Evolutionary conservation across 2,329 filamentous ascomycete species (phyloP).

Genomic region (Penicillium sp.): DNA sequence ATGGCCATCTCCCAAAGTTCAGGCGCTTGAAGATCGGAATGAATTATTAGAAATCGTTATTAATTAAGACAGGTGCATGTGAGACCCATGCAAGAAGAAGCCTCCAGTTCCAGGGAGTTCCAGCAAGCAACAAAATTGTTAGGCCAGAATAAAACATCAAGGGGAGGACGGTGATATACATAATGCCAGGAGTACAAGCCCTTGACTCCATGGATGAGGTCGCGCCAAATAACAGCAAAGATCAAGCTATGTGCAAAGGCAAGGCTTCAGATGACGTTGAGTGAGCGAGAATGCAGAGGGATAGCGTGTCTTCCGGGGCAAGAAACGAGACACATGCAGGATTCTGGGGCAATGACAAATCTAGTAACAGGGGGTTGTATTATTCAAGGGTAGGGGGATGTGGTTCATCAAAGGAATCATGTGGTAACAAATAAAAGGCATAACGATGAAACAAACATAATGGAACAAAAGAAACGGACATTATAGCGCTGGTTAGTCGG

Average conservation of each 20-base stretch:
- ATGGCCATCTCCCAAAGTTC: not conserved
- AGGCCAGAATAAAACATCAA: not conserved
- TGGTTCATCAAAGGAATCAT: constrained; percentile 8
- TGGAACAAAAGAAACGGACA: constrained; percentile 25
- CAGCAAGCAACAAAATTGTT: not conserved
- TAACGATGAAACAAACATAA: constrained; percentile 17
- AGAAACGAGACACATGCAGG: constrained; percentile 20
- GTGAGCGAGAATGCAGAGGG: constrained; percentile 19
- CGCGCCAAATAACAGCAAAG: constrained; percentile 19
- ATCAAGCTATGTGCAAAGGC: constrained; percentile 23
- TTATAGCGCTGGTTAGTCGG: constrained; percentile 10
- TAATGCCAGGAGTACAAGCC: constrained; percentile 19
- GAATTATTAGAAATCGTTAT: constrained; percentile 19
- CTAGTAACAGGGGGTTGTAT: constrained; percentile 15
- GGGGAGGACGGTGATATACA: constrained; percentile 20
- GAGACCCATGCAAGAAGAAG: constrained; percentile 10
- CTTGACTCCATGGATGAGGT: constrained; percentile 17
- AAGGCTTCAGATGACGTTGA: constrained; percentile 13
- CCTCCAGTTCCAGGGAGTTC: constrained; percentile 3
- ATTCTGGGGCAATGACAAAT: constrained; percentile 18
- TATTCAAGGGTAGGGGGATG: constrained; percentile 4
- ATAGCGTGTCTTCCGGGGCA: constrained; percentile 8
- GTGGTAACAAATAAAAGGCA: constrained; percentile 7
- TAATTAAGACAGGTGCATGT: constrained; percentile 22
- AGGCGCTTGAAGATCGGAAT: not conserved